Evolutionary conservation across 805 yeast genomes (phyloP).

Genomic region (Ogataea nonfermentans): DNA sequence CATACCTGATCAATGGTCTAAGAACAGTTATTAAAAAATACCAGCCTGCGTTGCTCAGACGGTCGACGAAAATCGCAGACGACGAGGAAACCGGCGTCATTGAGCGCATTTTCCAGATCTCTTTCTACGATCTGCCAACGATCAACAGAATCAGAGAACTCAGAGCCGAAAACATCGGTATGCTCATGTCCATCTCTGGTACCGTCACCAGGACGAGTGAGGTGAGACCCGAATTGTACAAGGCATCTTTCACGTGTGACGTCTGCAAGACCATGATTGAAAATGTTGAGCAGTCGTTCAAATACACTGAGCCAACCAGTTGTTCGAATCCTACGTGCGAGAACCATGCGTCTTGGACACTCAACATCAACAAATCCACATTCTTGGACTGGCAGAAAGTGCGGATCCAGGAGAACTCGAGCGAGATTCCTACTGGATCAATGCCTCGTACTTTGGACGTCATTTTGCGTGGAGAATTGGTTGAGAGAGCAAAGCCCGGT

Average conservation of each 20-base stretch:
- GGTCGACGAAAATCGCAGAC: constrained; percentile 40
- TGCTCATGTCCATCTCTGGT: constrained; percentile 80
- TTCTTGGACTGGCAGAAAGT: constrained; percentile 97
- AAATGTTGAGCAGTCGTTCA: constrained; percentile 89
- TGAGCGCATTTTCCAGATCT: constrained; percentile 83
- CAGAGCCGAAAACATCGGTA: constrained; percentile 84
- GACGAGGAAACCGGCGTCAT: constrained; percentile 43
- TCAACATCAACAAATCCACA: constrained; percentile 78
- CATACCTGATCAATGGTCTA: constrained; percentile 75
- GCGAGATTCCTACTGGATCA: constrained; percentile 95
- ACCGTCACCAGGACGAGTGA: constrained; percentile 96
- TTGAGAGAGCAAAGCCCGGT: constrained; percentile 96
- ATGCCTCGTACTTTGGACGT: constrained; percentile 98
- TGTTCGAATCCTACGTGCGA: constrained; percentile 88
- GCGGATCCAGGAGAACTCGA: constrained; percentile 93
- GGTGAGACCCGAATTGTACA: constrained; percentile 90
- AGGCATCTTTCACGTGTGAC: constrained; percentile 87
- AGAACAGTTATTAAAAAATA: constrained; percentile 67
- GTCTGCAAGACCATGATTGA: constrained; percentile 80
- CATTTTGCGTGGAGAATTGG: constrained; percentile 87
- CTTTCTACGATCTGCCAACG: constrained; percentile 82
- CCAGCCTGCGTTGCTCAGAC: constrained; percentile 66
- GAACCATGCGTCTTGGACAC: constrained; percentile 81
- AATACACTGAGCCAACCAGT: constrained; percentile 89
- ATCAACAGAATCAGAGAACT: constrained; percentile 85